Percentiles rank a stretch among this genome's conserved stretches.
phyloP scores from a whole-genome alignment of 169 alveolate species.

The Cyclospora cayetanensis region DNA sequence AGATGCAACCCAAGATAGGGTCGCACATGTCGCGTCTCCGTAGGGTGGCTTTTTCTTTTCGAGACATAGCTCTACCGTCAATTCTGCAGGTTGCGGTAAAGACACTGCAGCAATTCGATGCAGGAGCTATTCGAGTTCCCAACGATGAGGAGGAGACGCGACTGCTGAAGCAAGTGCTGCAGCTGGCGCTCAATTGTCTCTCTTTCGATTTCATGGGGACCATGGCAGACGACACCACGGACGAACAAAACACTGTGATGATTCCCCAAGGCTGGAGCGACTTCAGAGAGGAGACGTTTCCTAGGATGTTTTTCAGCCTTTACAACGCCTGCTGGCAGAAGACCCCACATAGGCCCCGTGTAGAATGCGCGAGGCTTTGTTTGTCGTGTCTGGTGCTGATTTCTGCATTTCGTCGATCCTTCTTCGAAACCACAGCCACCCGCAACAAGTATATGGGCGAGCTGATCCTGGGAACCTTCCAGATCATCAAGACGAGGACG shows the following conservation, averaged over 20 bases:
- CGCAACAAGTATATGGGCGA: constrained; percentile 85
- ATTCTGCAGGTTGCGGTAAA: constrained; percentile 84
- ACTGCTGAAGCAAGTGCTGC: constrained; percentile 90
- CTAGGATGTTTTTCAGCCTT: constrained; percentile 82
- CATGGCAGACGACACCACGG: constrained; percentile 94
- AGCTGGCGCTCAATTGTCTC: constrained; percentile 89
- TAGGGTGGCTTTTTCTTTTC: constrained; percentile 92
- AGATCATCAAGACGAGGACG: constrained; percentile 86
- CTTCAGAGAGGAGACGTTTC: constrained; percentile 88
- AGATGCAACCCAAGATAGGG: constrained; percentile 83
- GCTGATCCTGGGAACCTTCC: constrained; percentile 89
- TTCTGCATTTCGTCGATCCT: constrained; percentile 90
- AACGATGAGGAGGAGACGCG: constrained; percentile 82
- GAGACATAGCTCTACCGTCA: constrained; percentile 91
- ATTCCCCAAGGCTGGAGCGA: constrained; percentile 93
- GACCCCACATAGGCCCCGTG: constrained; percentile 68
- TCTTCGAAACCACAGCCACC: constrained; percentile 89
- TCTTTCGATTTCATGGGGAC: constrained; percentile 95
- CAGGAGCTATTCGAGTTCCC: constrained; percentile 80
- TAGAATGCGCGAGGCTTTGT: constrained; percentile 87
- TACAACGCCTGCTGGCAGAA: constrained; percentile 80
- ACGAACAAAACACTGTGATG: constrained; percentile 94
- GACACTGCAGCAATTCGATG: constrained; percentile 79
- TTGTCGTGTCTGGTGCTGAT: constrained; percentile 87
- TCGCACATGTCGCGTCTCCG: constrained; percentile 77